phyloP scores from a whole-genome alignment of 2,329 filamentous ascomycete species.

The Plectosphaerella sp. region DNA sequence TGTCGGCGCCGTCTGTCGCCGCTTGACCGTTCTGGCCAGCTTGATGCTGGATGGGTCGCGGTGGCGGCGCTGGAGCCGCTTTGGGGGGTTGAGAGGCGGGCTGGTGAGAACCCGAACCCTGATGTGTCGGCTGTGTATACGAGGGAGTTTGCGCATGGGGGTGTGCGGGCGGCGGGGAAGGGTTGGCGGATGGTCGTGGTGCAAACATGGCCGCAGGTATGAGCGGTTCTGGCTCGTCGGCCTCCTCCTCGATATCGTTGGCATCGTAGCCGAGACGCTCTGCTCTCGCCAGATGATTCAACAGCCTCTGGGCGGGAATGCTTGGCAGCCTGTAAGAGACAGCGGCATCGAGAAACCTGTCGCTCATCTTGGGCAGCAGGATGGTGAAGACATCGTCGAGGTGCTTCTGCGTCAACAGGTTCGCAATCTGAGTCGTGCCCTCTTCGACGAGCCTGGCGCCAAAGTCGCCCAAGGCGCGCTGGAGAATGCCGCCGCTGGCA shows the following conservation, averaged over 20 bases:
- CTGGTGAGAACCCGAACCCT: too few species aligned
- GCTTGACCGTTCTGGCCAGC: not conserved
- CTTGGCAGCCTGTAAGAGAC: conserved; percentile 47
- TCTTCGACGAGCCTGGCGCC: conserved; percentile 36
- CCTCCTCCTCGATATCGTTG: conserved; percentile 43
- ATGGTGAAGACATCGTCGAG: conserved; percentile 39
- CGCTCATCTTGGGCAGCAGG: conserved; percentile 41
- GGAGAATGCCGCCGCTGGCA: conserved; percentile 29
- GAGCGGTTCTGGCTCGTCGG: conserved; percentile 16
- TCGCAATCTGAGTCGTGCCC: conserved; percentile 35
- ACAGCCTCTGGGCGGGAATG: conserved; percentile 48
- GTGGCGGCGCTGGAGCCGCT: too few species aligned
- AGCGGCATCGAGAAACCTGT: conserved; percentile 46
- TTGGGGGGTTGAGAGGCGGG: too few species aligned
- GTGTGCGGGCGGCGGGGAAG: too few species aligned
- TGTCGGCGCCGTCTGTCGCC: not conserved
- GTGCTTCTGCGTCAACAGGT: conserved; percentile 32
- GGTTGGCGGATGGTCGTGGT: too few species aligned
- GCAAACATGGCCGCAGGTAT: conserved; percentile 18
- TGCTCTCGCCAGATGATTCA: conserved; percentile 52
- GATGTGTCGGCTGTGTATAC: not conserved
- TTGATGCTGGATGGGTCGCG: too few species aligned
- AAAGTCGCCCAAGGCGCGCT: conserved; percentile 37
- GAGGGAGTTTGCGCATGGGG: not conserved
- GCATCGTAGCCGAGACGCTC: conserved; percentile 54